Evolutionary conservation across 1,284 basidiomycete genomes (phyloP).

Genomic region (Rhodotorula glutinis): DNA sequence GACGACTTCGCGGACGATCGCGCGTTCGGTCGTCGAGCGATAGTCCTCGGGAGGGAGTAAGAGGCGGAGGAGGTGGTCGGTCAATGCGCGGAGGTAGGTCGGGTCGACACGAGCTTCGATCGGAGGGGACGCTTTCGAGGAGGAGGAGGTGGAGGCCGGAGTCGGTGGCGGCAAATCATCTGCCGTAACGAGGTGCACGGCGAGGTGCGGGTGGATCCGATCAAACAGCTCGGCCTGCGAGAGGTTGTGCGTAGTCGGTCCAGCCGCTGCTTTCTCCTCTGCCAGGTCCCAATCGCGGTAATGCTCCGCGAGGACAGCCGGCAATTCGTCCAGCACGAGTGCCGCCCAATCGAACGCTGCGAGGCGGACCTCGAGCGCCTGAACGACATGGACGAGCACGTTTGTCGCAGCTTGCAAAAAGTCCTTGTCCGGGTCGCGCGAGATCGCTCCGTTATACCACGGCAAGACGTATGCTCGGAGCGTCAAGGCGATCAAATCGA

Average conservation of each 20-base stretch:
- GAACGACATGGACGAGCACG: constrained; percentile 61
- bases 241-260: constrained; percentile 56
- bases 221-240: constrained; percentile 62
- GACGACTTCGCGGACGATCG: constrained; percentile 70
- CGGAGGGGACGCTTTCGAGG: neutral
- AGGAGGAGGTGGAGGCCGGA: neutral
- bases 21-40: constrained; percentile 65
- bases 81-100: constrained; percentile 70
- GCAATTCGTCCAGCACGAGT: constrained; percentile 61
- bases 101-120: constrained; percentile 53
- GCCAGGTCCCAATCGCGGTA: constrained; percentile 69
- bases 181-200: constrained; percentile 59
- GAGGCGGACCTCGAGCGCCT: constrained; percentile 60
- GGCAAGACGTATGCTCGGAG: constrained; percentile 70
- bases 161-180: constrained; percentile 9
- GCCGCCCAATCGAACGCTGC: constrained; percentile 58
- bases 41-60: constrained; percentile 68
- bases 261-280: constrained; percentile 59
- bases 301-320: constrained; percentile 65
- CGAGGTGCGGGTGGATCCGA: constrained; percentile 72
- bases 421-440: constrained; percentile 65
- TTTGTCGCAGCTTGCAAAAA: constrained; percentile 67
- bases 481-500: constrained; percentile 68
- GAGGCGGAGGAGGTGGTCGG: constrained; percentile 65
- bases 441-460: constrained; percentile 72